A percentile compares a stretch with the other conserved stretches of the same genome.
Conservation (phyloP, 1,284 basidiomycete genomes). For the Takashimella koratensis region DNA sequence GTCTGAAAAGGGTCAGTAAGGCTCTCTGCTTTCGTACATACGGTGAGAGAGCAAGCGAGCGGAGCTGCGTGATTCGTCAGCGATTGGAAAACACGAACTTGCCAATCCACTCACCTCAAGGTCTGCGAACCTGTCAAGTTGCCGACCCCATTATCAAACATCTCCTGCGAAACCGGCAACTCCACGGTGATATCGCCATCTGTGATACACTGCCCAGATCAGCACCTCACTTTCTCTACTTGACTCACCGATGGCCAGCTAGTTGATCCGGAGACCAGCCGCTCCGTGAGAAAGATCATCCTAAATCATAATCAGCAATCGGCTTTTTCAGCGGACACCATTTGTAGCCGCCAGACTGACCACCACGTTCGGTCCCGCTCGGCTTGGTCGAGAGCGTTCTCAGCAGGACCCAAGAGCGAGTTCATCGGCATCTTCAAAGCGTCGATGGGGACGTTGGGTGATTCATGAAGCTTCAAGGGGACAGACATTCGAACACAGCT, state of each 20-base stretch:
- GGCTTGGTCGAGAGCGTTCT: constrained; percentile 29
- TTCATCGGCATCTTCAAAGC: constrained; percentile 8
- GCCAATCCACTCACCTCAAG: constrained; percentile 30
- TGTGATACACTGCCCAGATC: too few relatives aligned
- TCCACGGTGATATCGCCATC: constrained; percentile 43
- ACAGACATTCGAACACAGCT: constrained; percentile 28
- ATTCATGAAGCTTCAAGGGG: constrained; percentile 25
- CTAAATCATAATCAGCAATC: too few relatives aligned
- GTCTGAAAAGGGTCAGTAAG: too few relatives aligned
- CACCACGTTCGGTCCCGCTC: constrained; percentile 40
- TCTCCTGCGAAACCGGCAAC: constrained; percentile 31
- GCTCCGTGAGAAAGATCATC: constrained; percentile 31
- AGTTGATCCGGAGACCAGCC: constrained; percentile 13
- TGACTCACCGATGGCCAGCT: constrained; percentile 22
- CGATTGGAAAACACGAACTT: constrained; percentile 3
- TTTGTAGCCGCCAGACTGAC: constrained; percentile 13
- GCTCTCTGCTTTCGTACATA: too few relatives aligned
- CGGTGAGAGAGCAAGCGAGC: constrained; percentile 15
- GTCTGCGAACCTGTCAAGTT: constrained; percentile 32
- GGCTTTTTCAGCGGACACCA: too few relatives aligned
- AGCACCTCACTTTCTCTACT: background rate
- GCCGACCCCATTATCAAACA: constrained; percentile 26
- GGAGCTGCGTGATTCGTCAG: constrained; percentile 5
- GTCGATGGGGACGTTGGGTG: constrained; percentile 4
- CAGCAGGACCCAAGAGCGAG: constrained; percentile 14